A percentile compares a stretch with the other conserved stretches of the same genome.
These are phyloP conservation scores for Rosa hybrid DNA, from an alignment of 331 rosid genomes.

Conservation along the genomic window DNA sequence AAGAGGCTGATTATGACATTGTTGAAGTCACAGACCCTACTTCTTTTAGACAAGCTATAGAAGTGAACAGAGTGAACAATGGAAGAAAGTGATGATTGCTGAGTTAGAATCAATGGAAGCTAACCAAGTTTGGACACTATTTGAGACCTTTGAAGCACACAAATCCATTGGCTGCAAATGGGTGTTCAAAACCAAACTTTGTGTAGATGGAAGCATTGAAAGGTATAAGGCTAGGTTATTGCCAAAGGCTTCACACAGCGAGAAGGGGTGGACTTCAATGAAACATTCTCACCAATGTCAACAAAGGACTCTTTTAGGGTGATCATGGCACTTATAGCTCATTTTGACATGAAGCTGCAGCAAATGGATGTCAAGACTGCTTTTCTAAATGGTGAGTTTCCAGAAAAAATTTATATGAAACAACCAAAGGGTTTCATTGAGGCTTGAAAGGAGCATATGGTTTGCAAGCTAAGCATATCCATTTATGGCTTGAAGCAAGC, in stretches of 20 bases:
- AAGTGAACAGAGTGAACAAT: neutral
- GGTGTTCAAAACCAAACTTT: neutral
- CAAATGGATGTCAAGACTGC: too few relatives aligned
- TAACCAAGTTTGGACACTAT: neutral
- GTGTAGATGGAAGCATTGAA: too few relatives aligned
- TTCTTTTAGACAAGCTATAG: neutral
- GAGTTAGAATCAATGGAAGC: neutral
- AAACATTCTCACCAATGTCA: neutral
- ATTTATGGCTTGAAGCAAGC: too few relatives aligned
- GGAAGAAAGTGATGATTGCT: neutral
- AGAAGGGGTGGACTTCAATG: neutral
- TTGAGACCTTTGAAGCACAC: neutral
- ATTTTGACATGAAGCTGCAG: too few relatives aligned
- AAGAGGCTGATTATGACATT: neutral
- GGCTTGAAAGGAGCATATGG: neutral
- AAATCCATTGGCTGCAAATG: constrained; percentile 5
- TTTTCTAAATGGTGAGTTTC: too few relatives aligned
- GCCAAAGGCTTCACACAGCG: neutral
- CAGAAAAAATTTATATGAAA: neutral
- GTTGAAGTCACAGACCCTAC: neutral
- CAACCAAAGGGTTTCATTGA: neutral
- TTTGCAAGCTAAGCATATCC: too few relatives aligned
- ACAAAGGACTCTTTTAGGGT: too few relatives aligned
- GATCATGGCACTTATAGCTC: too few relatives aligned
- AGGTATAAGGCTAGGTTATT: neutral